These are phyloP conservation scores for Xylaria arbuscula DNA, from an alignment of 2,329 filamentous ascomycete genomes.

Conservation along the genomic window DNA sequence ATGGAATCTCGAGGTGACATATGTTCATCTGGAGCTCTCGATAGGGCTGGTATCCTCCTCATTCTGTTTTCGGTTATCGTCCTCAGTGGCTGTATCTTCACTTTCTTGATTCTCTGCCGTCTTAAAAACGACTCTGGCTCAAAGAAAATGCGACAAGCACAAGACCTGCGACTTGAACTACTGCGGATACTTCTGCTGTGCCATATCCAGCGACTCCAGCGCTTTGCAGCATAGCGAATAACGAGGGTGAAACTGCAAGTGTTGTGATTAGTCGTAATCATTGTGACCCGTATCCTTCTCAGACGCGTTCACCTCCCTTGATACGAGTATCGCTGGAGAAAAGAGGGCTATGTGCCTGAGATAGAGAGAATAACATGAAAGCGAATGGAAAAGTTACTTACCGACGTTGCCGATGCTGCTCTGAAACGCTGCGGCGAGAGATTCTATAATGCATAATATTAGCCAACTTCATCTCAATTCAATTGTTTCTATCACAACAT, in stretches of 20 bases:
- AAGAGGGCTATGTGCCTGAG: no score
- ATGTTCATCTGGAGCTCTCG: no score
- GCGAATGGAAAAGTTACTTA: neutral
- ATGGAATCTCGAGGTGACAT: no score
- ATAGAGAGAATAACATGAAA: neutral
- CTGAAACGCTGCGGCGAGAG: slow-evolving; percentile 40
- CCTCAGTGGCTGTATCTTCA: neutral
- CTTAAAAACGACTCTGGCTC: neutral
- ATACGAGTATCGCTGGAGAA: neutral
- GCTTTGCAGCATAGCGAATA: slow-evolving; percentile 44
- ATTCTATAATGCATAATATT: slow-evolving; percentile 29
- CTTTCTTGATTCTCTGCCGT: neutral
- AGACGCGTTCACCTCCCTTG: no score
- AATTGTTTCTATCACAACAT: slow-evolving; percentile 1
- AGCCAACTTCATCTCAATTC: neutral
- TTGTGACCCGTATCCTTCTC: no score
- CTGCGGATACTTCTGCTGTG: slow-evolving; percentile 36
- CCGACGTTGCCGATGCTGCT: slow-evolving; percentile 41
- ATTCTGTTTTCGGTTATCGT: neutral
- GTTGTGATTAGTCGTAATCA: no score
- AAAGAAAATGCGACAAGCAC: neutral
- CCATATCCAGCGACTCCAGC: slow-evolving; percentile 44
- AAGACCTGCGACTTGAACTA: slow-evolving; percentile 35
- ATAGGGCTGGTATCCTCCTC: neutral
- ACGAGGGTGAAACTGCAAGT: slow-evolving; percentile 27